Evolutionary conservation across 805 yeast species (phyloP), one percentile per base, ranked within the genome.

Genomic region (Scheffersomyces coipomensis): DNA sequence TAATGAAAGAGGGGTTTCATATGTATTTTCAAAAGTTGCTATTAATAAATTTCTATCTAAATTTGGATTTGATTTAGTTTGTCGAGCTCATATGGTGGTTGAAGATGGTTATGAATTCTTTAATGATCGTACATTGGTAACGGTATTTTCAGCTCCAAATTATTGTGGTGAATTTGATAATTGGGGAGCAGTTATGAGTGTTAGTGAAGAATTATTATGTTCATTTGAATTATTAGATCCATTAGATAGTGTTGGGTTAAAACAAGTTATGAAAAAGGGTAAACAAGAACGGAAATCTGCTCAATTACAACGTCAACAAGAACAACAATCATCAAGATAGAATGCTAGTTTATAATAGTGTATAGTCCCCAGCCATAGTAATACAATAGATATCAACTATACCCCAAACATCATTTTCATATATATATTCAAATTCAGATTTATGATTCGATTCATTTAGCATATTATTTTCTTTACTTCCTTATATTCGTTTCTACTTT

Each of bases 1-100:
- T 71, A 91, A 93, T 65, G 99, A 93, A 71, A 86, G 99, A 70
- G 98, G 98, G 61, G 98, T 91, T 46, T 89, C 97, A 19, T 91
- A 90, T 67, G 91, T 98, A n/a, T 91, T 93, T 69, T 98, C 98
- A n/a, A 98, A 98, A 8, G 99, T 91, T 64, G 98, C 91, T 38
- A 98, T 91, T 39, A 86, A 96, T 51, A 78, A 98, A 67, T 91
- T 91, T 64, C 72, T 93, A 63, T 97, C 91, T 64, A 90, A 89
- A 60, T 98, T 91, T 66, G 98, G 91, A 62, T 87, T 91, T 93
- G 98, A 93, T 67, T 80, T 91, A 58, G 90, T 91, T 56, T 93
- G 98, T 72, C 81, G 99, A 64, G 98, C 98, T 34, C 99, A 91
- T 75, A 98, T 91, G 71, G 99, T 91, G 48, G 99, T 91, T 45